Base-by-base conservation (phyloP, 352 stramenopile genomes). In the Heterotrichella gracilis region DNA sequence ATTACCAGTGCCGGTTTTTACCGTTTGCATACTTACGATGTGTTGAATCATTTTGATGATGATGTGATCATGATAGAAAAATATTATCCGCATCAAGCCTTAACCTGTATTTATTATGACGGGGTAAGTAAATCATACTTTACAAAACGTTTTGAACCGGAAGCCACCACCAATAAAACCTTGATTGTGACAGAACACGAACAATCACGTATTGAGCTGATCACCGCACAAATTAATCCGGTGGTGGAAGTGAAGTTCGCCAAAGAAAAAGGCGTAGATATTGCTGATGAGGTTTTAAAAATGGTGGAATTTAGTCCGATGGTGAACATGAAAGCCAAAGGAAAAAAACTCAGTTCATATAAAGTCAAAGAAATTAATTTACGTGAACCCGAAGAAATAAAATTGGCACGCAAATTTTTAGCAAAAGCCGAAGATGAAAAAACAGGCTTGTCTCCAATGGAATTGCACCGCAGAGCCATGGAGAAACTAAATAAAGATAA, bases 401-500 rank as follows among this genome's bases (percentile, higher is more conserved):
- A 53, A 53, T 9, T n/a, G 9, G 32, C 32, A n/a, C 9, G 32
- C 9, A 53, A 53, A n/a, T 53, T 53, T n/a, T 53, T 53, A n/a
- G 9, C 32, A 17, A 17, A 9, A 9, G 32, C 9, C n/a, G 32
- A 53, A n/a, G 32, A 53, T 53, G 32, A 53, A 53, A 53, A 53
- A 53, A 53, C 32, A 9, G 32, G 32, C 9, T n/a, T 53, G 9
- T 53, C 32, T 9, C 32, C 32, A n/a, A 53, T 53, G 32, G 32
- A 53, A 53, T n/a, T 53, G 32, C 32, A 53, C n/a, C 32, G 32
- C 32, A 53, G 32, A n/a, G 32, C 32, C 9, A 53, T 53, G 32
- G 32, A 53, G n/a, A 53, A 53, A 53, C 32, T 53, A n/a, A 53
- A 53, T n/a, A 53, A 53, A n/a, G 32, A 53, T n/a, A 53, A 53